Conservation (phyloP, 345 rosid species). For the Boechera divaricarpa region DNA sequence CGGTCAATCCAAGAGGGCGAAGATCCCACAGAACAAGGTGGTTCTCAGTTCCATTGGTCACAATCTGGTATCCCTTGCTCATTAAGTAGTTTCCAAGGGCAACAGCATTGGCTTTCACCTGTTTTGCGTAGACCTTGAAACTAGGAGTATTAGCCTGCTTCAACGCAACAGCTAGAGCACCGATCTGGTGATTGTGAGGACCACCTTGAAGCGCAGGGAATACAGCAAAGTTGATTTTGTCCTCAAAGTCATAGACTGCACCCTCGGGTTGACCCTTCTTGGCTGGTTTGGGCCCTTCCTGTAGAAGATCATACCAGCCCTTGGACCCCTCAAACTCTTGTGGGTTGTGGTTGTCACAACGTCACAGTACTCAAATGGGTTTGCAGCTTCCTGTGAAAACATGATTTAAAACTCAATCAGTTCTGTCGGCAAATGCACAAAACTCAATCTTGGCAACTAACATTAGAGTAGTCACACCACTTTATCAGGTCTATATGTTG, state of each 20-base stretch:
- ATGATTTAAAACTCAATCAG: constrained; percentile 30
- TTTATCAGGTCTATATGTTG: not conserved
- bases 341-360: constrained; percentile 99
- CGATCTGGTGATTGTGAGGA: constrained; percentile 99
- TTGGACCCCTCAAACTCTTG: constrained; percentile 99
- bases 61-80: constrained; percentile 89
- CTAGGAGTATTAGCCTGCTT: constrained; percentile 84
- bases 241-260: constrained; percentile 93
- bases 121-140: constrained; percentile 97
- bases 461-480: constrained; percentile 6
- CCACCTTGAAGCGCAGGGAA: constrained; percentile 99
- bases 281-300: constrained; percentile 95
- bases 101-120: constrained; percentile 97
- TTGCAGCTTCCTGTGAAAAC: constrained; percentile 79
- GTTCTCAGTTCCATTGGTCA: constrained; percentile 97
- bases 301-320: constrained; percentile 99
- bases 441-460: constrained; percentile 23
- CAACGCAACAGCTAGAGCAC: constrained; percentile 97
- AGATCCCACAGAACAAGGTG: constrained; percentile 99
- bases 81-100: constrained; percentile 84
- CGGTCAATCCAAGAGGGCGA: constrained; percentile 97
- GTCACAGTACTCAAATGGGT: constrained; percentile 95
- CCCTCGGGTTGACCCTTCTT: constrained; percentile 98
- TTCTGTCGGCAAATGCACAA: not conserved
- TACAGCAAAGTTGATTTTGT: constrained; percentile 96